A percentile compares a stretch with the other conserved stretches of the same genome.
phyloP scores from a whole-genome alignment of 441 rosid genomes.

The Aquilaria agallochum region DNA sequence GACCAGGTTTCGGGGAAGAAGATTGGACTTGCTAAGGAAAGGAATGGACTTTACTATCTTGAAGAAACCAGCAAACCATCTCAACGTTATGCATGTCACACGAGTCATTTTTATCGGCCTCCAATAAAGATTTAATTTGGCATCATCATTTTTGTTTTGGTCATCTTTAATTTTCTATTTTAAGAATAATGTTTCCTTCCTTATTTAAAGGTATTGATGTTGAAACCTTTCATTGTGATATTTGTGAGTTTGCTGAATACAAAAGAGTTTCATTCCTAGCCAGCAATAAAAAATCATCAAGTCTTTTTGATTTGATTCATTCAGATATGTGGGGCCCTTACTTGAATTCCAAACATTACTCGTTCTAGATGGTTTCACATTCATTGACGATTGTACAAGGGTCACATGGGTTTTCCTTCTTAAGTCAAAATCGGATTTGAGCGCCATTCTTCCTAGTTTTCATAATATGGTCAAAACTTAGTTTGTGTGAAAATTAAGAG shows the following conservation, averaged over 20 bases:
- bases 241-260: constrained; percentile 6
- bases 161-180: not conserved
- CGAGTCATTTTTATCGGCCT: not conserved
- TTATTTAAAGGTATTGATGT: not conserved
- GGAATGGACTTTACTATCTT: not conserved
- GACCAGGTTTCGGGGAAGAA: not conserved
- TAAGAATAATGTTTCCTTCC: not conserved
- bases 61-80: not conserved
- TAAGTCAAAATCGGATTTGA: constrained; percentile 9
- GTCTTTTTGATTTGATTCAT: constrained; percentile 9
- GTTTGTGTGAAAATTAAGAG: constrained; percentile 1
- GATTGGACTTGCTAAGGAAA: constrained; percentile 4
- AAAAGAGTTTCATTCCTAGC: not conserved
- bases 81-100: not conserved
- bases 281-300: not conserved
- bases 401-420: not conserved
- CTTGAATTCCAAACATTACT: not conserved
- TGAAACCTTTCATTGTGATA: constrained; percentile 2
- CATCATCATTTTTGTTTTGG: not conserved
- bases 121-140: not conserved
- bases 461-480: constrained; percentile 3
- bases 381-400: constrained; percentile 7
- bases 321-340: constrained; percentile 1
- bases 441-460: not conserved
- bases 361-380: constrained; percentile 1